Evolutionary conservation across 2,329 filamentous ascomycete species (phyloP), one percentile per base, ranked within the genome.

Genomic region (Trichoderma koningiopsis): DNA sequence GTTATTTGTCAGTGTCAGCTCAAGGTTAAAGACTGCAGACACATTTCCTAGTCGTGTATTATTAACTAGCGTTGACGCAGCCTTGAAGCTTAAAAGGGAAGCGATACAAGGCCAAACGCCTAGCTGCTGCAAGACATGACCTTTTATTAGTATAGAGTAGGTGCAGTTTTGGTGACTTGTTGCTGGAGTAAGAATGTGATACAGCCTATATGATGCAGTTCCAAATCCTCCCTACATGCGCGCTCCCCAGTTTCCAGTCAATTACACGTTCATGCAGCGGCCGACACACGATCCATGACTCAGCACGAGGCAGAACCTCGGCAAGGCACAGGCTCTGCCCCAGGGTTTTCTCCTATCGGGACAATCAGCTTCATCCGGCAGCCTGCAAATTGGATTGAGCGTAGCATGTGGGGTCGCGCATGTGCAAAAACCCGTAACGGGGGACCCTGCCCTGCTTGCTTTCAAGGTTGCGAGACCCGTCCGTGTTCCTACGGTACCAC

Each of bases 251-350:
- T 5, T n/a, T 24, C 5, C 10, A 13, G 22, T 49, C n/a, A 49
- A 22, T 49, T 8, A 22, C 5, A 2, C 22, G n/a, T 49, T 49
- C 37, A 19, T 40, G 37, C 37, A 37, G 13, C 35, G 16, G 37
- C 16, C 16, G 19, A 1, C 40, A n/a, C 33, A 11, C 14, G 19
- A 4, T 10, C 11, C 22, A 43, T 66, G 37, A 58, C 63, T 66
- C 40, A 66, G 63, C 63, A 16, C 27, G 57, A 52, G 63, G 63
- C 55, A 66, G 53, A 66, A 58, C 55, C 63, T 66, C 63, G 63
- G 63, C 37, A 52, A 58, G 31, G 57, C 57, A 19, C 35, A 19
- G 19, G 53, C 57, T 24, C n/a, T 55, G 47, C 47, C 47, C 63
- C 53, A 16, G 52, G 16, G 52, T 65, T 47, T 57, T 37, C 53